These are phyloP conservation scores for Wickerhamiella hasegawae DNA, from an alignment of 805 yeast species.

Conservation along the genomic window DNA sequence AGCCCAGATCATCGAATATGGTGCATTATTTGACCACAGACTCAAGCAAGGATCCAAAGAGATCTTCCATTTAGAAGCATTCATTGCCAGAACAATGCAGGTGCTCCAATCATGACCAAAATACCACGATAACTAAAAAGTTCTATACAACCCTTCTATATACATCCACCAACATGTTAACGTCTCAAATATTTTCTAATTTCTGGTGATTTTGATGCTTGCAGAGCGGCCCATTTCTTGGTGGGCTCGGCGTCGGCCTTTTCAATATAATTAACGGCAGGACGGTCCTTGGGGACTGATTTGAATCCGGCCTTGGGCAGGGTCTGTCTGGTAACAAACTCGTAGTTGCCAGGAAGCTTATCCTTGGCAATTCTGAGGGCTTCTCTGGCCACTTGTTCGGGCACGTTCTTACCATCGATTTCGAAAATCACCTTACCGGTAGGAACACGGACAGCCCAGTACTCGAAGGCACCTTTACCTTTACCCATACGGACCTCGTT, in stretches of 20 bases:
- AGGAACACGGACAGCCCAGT: conserved; percentile 93
- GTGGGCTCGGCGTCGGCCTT: conserved; percentile 45
- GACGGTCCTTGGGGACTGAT: conserved; percentile 29
- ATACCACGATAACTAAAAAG: too few relatives aligned
- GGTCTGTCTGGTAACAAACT: conserved; percentile 50
- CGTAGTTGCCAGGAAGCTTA: conserved; percentile 84
- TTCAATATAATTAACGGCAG: conserved; percentile 36
- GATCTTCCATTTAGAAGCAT: conserved; percentile 90
- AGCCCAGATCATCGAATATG: conserved; percentile 31
- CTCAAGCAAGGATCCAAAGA: conserved; percentile 74
- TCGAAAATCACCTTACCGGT: conserved; percentile 90
- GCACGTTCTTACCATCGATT: conserved; percentile 56
- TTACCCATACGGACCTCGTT: conserved; percentile 99
- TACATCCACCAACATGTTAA: conserved; percentile 16
- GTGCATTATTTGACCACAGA: conserved; percentile 63
- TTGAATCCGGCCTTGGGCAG: conserved; percentile 58
- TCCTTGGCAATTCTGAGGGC: conserved; percentile 78
- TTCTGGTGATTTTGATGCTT: conserved; percentile 23
- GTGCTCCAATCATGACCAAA: too few relatives aligned
- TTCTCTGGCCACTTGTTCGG: conserved; percentile 79
- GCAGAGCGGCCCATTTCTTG: conserved; percentile 31
- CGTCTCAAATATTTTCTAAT: conserved; percentile 50
- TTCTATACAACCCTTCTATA: neutral
- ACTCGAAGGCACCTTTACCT: conserved; percentile 95
- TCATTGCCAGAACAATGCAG: conserved; percentile 68